These are phyloP conservation scores for Phytophthora pluvialis DNA, from an alignment of 352 stramenopile species.

Conservation along the genomic window DNA sequence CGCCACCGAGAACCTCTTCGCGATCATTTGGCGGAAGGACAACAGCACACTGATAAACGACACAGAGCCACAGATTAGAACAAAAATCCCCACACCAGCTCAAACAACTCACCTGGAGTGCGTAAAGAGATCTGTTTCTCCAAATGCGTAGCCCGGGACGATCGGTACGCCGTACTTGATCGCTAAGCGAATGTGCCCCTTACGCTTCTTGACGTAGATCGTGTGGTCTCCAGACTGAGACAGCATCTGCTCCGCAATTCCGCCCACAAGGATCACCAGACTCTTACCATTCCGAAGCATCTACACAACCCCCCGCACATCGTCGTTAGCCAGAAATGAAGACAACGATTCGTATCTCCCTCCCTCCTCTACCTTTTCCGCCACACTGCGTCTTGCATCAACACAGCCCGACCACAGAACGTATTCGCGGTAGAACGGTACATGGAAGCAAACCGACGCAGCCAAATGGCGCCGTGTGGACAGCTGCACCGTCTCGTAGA, in stretches of 20 bases:
- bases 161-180: conserved; percentile 79
- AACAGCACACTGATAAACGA: conserved; percentile 52
- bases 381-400: conserved; percentile 67
- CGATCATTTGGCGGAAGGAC: conserved; percentile 71
- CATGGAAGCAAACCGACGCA: conserved; percentile 77
- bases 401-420: conserved; percentile 80
- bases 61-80: conserved; percentile 3
- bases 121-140: conserved; percentile 86
- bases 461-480: conserved; percentile 68
- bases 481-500: conserved; percentile 74
- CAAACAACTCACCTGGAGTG: conserved; percentile 58
- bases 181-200: conserved; percentile 81
- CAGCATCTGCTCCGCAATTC: conserved; percentile 87
- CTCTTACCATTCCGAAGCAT: conserved; percentile 75
- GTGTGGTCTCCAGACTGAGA: conserved; percentile 72
- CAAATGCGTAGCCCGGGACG: conserved; percentile 82
- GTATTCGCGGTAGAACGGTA: conserved; percentile 82
- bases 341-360: background rate
- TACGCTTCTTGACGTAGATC: conserved; percentile 83
- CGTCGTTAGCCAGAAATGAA: conserved; percentile 6
- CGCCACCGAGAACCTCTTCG: conserved; percentile 70
- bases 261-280: conserved; percentile 80
- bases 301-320: conserved; percentile 13
- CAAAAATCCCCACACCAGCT: background rate
- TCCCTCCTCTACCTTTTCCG: conserved; percentile 47